phyloP scores from a whole-genome alignment of 257 asterid species.

The Anisodus acutangulus region DNA sequence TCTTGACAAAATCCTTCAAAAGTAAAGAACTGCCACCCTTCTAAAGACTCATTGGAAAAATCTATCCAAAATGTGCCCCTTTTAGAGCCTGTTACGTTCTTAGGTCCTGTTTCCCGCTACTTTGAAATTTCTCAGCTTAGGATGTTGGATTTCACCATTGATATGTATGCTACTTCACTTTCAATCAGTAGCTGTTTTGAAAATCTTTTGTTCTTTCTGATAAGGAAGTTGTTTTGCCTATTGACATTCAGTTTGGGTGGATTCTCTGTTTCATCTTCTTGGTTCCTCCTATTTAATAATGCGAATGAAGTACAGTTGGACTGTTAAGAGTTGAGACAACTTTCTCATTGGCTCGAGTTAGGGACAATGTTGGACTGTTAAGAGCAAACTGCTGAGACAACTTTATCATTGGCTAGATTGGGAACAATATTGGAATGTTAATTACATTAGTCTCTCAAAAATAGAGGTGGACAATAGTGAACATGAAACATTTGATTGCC shows the following conservation, averaged over 20 bases:
- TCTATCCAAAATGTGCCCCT: not conserved
- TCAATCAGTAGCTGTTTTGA: not conserved
- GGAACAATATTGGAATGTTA: not conserved
- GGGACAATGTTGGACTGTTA: not conserved
- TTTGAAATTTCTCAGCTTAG: not conserved
- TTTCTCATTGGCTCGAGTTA: not conserved
- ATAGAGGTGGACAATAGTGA: not conserved
- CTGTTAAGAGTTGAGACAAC: not conserved
- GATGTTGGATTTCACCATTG: not conserved
- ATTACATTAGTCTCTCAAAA: not conserved
- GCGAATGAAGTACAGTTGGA: not conserved
- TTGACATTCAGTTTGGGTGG: not conserved
- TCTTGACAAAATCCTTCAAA: not conserved
- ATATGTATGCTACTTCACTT: not conserved
- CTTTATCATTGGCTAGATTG: not conserved
- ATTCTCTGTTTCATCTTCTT: constrained; percentile 3
- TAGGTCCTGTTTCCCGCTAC: not conserved
- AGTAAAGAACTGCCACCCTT: not conserved
- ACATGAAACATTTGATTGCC: not conserved
- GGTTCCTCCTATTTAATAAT: not conserved
- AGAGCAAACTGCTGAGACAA: not conserved
- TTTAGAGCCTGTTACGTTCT: not conserved
- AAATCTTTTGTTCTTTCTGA: not conserved
- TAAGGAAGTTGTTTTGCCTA: not conserved
- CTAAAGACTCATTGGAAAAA: not conserved